A percentile compares a stretch with the other conserved stretches of the same genome.
Evolutionary conservation across 2,329 filamentous ascomycete genomes (phyloP).

Genomic region (Volutella citrinella): DNA sequence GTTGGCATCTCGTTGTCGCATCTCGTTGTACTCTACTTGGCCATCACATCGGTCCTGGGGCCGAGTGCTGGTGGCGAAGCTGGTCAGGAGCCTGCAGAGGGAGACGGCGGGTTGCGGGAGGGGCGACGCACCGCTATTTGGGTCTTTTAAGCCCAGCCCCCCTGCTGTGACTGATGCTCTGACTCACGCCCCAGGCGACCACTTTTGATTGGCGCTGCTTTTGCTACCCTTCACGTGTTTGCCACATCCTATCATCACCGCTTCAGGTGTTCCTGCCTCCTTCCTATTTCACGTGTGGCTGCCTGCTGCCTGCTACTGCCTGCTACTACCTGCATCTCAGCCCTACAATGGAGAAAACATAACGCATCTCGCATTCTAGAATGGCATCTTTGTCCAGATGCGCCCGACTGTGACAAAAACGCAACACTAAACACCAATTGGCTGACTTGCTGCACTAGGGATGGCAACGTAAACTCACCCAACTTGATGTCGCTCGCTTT

Average conservation of each 20-base stretch:
- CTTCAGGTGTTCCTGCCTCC: conserved; percentile 6
- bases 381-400: too few species aligned
- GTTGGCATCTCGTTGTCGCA: too few species aligned
- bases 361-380: too few species aligned
- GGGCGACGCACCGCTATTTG: conserved; percentile 53
- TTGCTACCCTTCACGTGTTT: conserved; percentile 11
- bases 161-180: conserved; percentile 21
- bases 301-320: conserved; percentile 4
- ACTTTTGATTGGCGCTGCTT: conserved; percentile 20
- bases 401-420: too few species aligned
- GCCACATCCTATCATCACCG: too few species aligned
- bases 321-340: background rate
- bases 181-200: conserved; percentile 16
- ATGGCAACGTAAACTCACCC: conserved; percentile 90
- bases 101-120: conserved; percentile 30
- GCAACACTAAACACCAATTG: too few species aligned
- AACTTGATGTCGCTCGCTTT: conserved; percentile 80
- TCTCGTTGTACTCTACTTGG: too few species aligned
- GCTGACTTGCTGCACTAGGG: too few species aligned
- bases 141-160: conserved; percentile 48
- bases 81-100: too few species aligned
- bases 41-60: too few species aligned
- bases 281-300: conserved; percentile 4
- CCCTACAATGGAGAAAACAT: too few species aligned
- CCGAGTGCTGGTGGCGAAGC: too few species aligned